These are phyloP conservation scores for Pyrenochaeta sp. DNA, from an alignment of 2,329 filamentous ascomycete species.

Conservation along the genomic window DNA sequence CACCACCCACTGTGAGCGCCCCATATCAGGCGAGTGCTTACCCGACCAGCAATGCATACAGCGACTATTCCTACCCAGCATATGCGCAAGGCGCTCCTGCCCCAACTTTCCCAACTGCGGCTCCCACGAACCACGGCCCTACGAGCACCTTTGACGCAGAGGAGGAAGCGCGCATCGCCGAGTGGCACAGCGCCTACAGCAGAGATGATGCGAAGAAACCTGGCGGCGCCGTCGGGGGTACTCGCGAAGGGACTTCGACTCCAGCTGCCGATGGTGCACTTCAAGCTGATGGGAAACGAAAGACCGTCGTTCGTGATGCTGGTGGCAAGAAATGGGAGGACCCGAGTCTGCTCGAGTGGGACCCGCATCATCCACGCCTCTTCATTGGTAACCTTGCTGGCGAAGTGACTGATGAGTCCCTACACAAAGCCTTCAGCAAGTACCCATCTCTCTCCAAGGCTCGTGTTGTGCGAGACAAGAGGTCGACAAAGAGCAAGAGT, in stretches of 20 bases:
- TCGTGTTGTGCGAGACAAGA: slow-evolving; percentile 92
- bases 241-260: slow-evolving; percentile 41
- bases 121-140: slow-evolving; percentile 38
- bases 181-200: slow-evolving; percentile 92
- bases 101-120: slow-evolving; percentile 26
- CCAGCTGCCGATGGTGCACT: slow-evolving; percentile 58
- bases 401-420: slow-evolving; percentile 94
- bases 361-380: slow-evolving; percentile 89
- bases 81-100: slow-evolving; percentile 57
- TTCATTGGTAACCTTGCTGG: slow-evolving; percentile 97
- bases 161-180: slow-evolving; percentile 88
- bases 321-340: slow-evolving; percentile 95
- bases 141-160: slow-evolving; percentile 69
- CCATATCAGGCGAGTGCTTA: slow-evolving; percentile 51
- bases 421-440: slow-evolving; percentile 90
- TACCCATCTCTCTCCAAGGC: slow-evolving; percentile 92
- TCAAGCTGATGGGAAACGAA: slow-evolving; percentile 68
- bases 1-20: slow-evolving; percentile 52
- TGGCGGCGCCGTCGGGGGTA: slow-evolving; percentile 51
- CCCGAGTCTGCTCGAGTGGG: slow-evolving; percentile 89
- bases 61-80: slow-evolving; percentile 76
- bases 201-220: slow-evolving; percentile 63
- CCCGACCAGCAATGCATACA: slow-evolving; percentile 55
- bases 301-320: slow-evolving; percentile 87
- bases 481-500: slow-evolving; percentile 93